Evolutionary conservation across 257 asterid genomes (phyloP).

Genomic region (Cordia subcordata): DNA sequence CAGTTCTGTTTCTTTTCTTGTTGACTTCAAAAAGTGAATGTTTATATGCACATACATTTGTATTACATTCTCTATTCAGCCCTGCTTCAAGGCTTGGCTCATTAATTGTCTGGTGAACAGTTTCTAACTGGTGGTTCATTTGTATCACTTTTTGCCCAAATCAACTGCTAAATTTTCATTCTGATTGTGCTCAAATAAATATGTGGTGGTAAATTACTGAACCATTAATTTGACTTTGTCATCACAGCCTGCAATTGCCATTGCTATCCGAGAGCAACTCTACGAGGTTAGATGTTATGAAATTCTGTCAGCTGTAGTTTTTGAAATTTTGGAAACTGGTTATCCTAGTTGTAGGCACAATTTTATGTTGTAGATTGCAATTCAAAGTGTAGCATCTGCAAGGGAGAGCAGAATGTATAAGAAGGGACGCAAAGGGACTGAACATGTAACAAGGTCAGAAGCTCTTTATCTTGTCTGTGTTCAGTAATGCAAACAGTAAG

Average conservation of each 20-base stretch:
- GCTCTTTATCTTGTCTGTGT: constrained; percentile 3
- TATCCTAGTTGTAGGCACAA: constrained; percentile 7
- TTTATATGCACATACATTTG: no score
- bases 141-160: no score
- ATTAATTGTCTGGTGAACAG: no score
- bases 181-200: not conserved
- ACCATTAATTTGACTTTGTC: constrained; percentile 18
- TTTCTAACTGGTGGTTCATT: no score
- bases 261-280: constrained; percentile 90
- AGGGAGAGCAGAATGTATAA: constrained; percentile 83
- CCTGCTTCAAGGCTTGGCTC: no score
- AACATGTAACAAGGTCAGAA: constrained; percentile 24
- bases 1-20: no score
- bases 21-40: no score
- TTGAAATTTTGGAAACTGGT: constrained; percentile 1
- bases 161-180: not conserved
- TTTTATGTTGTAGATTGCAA: constrained; percentile 55
- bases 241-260: constrained; percentile 87
- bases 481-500: not conserved
- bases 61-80: no score
- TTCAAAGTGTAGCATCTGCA: constrained; percentile 86
- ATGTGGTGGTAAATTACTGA: not conserved
- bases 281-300: constrained; percentile 64
- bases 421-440: constrained; percentile 76
- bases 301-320: not conserved